Evolutionary conservation across 2,329 filamentous ascomycete genomes (phyloP).

Genomic region (Fusarium cicatricum): DNA sequence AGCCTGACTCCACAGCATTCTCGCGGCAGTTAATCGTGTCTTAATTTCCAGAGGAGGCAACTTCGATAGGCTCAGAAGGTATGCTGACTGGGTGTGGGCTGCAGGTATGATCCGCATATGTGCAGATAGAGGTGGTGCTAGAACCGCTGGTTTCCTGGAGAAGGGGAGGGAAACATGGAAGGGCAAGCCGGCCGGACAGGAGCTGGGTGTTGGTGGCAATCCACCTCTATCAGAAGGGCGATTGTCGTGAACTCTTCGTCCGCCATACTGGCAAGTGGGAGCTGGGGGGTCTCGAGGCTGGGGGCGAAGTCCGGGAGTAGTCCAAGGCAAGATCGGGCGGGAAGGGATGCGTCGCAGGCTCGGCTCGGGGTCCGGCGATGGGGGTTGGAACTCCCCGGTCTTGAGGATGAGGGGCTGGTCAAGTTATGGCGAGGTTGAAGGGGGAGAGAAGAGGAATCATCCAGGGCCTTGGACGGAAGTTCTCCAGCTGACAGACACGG

Average conservation of each 20-base stretch:
- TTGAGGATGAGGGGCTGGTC: conserved; percentile 17
- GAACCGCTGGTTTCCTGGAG: conserved; percentile 13
- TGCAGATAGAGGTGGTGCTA: conserved; percentile 37
- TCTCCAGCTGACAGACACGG: conserved; percentile 16
- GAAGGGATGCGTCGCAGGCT: conserved; percentile 10
- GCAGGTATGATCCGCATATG: conserved; percentile 51
- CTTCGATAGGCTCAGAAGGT: conserved; percentile 24
- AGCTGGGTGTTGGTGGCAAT: conserved; percentile 27
- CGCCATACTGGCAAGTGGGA: background rate
- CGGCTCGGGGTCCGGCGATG: conserved; percentile 15
- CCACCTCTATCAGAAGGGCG: conserved; percentile 20
- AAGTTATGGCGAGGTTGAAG: conserved; percentile 25
- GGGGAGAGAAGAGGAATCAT: conserved; percentile 36
- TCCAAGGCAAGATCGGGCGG: conserved; percentile 6
- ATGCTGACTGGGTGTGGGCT: conserved; percentile 35
- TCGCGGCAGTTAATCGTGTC: conserved; percentile 27
- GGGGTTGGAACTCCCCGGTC: conserved; percentile 10
- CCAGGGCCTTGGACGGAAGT: conserved; percentile 10
- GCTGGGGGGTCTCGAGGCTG: no score
- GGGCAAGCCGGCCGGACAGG: background rate
- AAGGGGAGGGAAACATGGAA: conserved; percentile 5
- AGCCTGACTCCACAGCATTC: conserved; percentile 25
- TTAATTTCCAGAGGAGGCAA: conserved; percentile 17
- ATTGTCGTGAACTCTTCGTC: conserved; percentile 11
- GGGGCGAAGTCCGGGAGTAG: background rate